Percentiles rank a stretch among this genome's conserved stretches.
Conservation (phyloP, 2,329 filamentous ascomycete genomes). For the Colletotrichum lindemuthianum region DNA sequence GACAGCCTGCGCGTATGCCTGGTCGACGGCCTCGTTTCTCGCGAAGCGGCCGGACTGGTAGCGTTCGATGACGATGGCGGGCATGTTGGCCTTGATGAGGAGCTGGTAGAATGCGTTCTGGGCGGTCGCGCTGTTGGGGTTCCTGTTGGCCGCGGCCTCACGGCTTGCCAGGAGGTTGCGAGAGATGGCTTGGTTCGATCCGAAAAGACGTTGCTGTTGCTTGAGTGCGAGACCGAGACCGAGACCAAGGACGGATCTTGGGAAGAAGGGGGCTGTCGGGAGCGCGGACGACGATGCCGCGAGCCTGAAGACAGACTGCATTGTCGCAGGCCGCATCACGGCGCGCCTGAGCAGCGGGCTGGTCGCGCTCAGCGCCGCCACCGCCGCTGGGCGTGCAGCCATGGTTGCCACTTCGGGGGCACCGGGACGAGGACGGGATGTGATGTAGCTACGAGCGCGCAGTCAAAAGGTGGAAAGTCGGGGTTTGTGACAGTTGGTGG, state of each 20-base stretch:
- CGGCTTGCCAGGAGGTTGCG: conserved; percentile 80
- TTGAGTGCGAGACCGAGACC: conserved; percentile 35
- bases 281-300: conserved; percentile 15
- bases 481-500: neutral
- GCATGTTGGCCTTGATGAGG: conserved; percentile 90
- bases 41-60: conserved; percentile 90
- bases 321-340: conserved; percentile 31
- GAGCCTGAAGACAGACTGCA: conserved; percentile 34
- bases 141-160: conserved; percentile 93
- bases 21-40: conserved; percentile 79
- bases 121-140: conserved; percentile 84
- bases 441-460: neutral
- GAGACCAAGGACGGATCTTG: conserved; percentile 34
- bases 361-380: conserved; percentile 31
- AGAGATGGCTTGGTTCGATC: conserved; percentile 60
- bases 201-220: conserved; percentile 46
- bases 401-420: conserved; percentile 27
- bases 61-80: conserved; percentile 89
- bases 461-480: conserved; percentile 9
- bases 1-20: conserved; percentile 81
- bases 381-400: conserved; percentile 35
- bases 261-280: conserved; percentile 6
- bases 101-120: conserved; percentile 96
- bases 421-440: neutral
- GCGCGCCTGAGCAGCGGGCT: conserved; percentile 31